Base-by-base conservation (phyloP, 441 rosid species). In the Daphne laureola region DNA sequence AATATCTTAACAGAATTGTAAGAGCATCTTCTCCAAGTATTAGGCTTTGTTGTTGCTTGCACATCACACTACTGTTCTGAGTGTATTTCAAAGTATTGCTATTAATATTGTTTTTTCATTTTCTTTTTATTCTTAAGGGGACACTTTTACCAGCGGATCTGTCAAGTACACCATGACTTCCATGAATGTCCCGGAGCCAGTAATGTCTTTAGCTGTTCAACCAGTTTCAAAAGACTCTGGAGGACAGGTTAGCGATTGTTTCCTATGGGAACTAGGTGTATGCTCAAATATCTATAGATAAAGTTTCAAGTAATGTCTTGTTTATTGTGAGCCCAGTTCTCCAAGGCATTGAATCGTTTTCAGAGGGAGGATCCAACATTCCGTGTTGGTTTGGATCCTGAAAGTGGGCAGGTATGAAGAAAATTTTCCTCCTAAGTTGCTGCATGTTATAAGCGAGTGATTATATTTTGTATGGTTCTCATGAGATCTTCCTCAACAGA, bases 171-270 rank as follows among this genome's bases (percentile, higher is more conserved):
- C 99, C 54, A 94, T 94, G 99, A 94, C 97, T 36, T 94, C 99
- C 31, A 87, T 94, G 99, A 86, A 76, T 77, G 97, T 94, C 43
- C 99, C 99, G 54, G 96, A 94, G 74, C 99, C 95, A 31, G 99
- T 94, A 26, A 90, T 94, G 97, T 90, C 99, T 14, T 72, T 94
- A 60, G 99, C 99, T 67, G 82, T 94, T 73, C 92, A 87, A 48
- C 99, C 99, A 4, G 92, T 90, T 74, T 85, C 96, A 46, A 94
- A 94, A 68, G 99, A 90, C 65, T 67, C 95, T 9, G 93, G 97
- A 38, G 97, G 99, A 61, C 99, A 94, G 74, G 99, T 93, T 61
- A 71, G 87, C 59, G 40, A 46, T 47, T 16, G 23, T 51, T 41
- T 31, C 43, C 46, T 41, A 25, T 48, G 36, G 23, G 35, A n/a